Evolutionary conservation across 805 yeast species (phyloP), one percentile per base, ranked within the genome.

Genomic region (Yarrowia divulgata): DNA sequence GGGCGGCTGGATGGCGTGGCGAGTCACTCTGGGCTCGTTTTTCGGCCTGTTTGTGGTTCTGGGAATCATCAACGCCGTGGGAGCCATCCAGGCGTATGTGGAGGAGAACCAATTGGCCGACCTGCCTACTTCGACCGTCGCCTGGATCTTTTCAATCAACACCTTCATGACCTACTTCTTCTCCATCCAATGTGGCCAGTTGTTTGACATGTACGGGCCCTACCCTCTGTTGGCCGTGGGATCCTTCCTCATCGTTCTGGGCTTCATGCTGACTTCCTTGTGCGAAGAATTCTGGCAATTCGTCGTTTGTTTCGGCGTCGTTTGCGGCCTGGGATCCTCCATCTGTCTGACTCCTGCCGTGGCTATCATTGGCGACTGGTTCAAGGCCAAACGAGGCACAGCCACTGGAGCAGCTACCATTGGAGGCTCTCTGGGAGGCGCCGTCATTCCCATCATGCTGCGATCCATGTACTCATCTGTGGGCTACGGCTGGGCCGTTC

Each of bases 351-450:
- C 88, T 8, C 91, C 92, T 0, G 75, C 87, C 45, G 81, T 89
- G 2, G 84, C 90, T 8, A 86, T 85, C 18, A 82, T 88, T 0
- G 85, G 88, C 34, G 91, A 89, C 70, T 89, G 90, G 88, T 89
- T 89, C 75, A 78, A 81, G 46, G 78, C 77, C 42, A 87, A 81
- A 73, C 80, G 93, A 73, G 93, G 89, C 0, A 80, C 82, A 70
- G 89, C 88, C 0, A 79, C 82, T 14, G 84, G 86, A 29, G 70
- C 82, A 0, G 85, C 87, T 0, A 82, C 85, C 2, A 79, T 82
- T 69, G 88, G 88, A 19, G 88, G 88, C 1, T 84, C 87, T 4
- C 68, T 86, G 19, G 89, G 89, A 29, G 89, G 89, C 50, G 79
- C 85, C 69, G 72, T 82, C 12, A 83, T 87, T 77, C 88, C 90